Evolutionary conservation across 2,329 filamentous ascomycete genomes (phyloP), one percentile per base, ranked within the genome.

Genomic region (Claviceps digitariae): DNA sequence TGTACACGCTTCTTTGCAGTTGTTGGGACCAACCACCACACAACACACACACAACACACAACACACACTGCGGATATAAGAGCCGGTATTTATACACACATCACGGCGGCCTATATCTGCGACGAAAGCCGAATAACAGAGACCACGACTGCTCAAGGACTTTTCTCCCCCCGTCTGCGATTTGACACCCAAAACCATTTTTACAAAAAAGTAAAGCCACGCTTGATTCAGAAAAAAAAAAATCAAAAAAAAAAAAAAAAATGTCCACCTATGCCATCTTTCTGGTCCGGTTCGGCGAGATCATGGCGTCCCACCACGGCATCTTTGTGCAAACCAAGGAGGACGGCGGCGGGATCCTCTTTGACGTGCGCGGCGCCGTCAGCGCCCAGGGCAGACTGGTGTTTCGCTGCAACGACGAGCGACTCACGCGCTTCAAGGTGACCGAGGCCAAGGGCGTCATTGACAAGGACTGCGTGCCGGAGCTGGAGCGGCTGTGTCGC

Each of bases 331-430:
- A 54, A 23, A 54, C 53, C 44, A 48, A 46, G 36, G 31, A 41
- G 20, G 53, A 52, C 45, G 49, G 53, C 49, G 27, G 21, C 29
- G 53, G 53, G 36, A 52, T 38, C 17, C 53, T 54, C n/a, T 44
- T 46, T 20, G 49, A 54, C 20, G 53, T 52, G 20, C 53, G 53
- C 34, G 53, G 53, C 44, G 49, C 49, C 36, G 49, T 54, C n/a
- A 45, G 36, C 38, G 53, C 53, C 44, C 29, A 29, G 25, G 53
- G 53, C 44, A 36, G 23, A 13, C 49, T 54, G 17, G 49, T 51
- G 25, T 54, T 54, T 36, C 47, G 46, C 1, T 44, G 29, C 29
- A 46, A 29, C 49, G 31, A 43, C 4, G 53, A 54, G 49, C 36
- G 45, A 25, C 49, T 54, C 10, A 29, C 41, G 27, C 48, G 53